Conservation (phyloP, 2,329 filamentous ascomycete species). For the Akanthomyces uredinophilus region DNA sequence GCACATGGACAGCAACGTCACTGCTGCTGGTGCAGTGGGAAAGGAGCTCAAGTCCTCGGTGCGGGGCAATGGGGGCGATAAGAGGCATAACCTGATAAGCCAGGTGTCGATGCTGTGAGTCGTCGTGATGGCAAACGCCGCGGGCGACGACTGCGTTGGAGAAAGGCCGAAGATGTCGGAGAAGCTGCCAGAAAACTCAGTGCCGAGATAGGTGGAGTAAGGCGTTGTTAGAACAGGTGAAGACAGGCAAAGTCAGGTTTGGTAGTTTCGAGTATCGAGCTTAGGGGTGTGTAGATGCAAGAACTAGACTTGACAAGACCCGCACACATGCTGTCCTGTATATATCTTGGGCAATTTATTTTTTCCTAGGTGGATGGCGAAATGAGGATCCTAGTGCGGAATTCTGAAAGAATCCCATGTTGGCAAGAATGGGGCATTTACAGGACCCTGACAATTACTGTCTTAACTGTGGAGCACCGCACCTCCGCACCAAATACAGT, state of each 20-base stretch:
- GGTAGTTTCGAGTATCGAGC: not conserved
- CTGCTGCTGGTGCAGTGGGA: not conserved
- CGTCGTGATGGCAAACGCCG: not conserved
- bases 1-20: not conserved
- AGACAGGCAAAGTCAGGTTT: not conserved
- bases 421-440: slow-evolving; percentile 11
- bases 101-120: not conserved
- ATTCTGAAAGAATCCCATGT: slow-evolving; percentile 4
- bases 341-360: not conserved
- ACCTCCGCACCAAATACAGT: not conserved
- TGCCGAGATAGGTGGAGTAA: not conserved
- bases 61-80: not conserved
- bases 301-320: not conserved
- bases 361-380: not conserved
- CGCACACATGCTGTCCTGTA: not conserved
- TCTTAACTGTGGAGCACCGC: not conserved
- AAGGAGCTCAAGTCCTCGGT: not conserved
- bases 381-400: not conserved
- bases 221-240: not conserved
- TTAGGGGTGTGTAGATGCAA: not conserved
- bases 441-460: not conserved
- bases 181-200: not conserved
- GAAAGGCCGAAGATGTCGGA: not conserved
- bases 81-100: not conserved
- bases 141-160: not conserved